phyloP scores from a whole-genome alignment of 495 filamentous ascomycete species.

The Entonaema liquescens region DNA sequence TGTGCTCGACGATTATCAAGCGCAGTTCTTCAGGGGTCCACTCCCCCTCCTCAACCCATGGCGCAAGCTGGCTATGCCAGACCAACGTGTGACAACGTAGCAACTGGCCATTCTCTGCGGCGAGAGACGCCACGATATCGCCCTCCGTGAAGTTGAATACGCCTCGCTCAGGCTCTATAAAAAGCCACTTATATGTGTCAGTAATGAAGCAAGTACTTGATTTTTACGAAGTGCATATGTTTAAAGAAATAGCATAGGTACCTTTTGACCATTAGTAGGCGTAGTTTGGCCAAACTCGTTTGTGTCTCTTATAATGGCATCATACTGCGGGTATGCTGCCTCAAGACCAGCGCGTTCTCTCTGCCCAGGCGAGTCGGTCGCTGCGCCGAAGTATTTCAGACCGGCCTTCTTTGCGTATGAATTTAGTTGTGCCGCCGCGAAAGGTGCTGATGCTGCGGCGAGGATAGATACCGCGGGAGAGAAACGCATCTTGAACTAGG shows the following conservation, averaged over 20 bases:
- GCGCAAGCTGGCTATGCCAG: conserved; percentile 66
- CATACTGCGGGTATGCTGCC: conserved; percentile 60
- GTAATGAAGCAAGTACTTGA: background rate
- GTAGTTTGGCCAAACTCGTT: conserved; percentile 69
- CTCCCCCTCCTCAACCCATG: conserved; percentile 47
- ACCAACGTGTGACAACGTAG: conserved; percentile 70
- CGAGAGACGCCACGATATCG: conserved; percentile 60
- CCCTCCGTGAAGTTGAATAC: conserved; percentile 62
- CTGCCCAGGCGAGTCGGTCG: conserved; percentile 52
- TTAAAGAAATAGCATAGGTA: background rate
- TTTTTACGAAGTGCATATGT: background rate
- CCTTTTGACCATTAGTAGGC: conserved; percentile 66
- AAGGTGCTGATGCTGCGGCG: conserved; percentile 21
- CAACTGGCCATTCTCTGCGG: conserved; percentile 62
- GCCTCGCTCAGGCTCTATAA: conserved; percentile 50
- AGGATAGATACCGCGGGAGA: background rate
- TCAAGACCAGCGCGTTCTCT: conserved; percentile 52
- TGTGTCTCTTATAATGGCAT: conserved; percentile 55
- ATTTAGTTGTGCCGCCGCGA: conserved; percentile 54
- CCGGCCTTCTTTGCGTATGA: conserved; percentile 62
- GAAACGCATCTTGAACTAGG: conserved; percentile 1
- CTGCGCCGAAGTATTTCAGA: conserved; percentile 67
- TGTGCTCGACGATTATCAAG: conserved; percentile 60
- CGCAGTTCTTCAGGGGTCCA: conserved; percentile 64
- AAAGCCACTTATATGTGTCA: conserved; percentile 49